Evolutionary conservation across 352 stramenopile species (phyloP), one percentile per base, ranked within the genome.

Genomic region (Pythium vanterpoolii): DNA sequence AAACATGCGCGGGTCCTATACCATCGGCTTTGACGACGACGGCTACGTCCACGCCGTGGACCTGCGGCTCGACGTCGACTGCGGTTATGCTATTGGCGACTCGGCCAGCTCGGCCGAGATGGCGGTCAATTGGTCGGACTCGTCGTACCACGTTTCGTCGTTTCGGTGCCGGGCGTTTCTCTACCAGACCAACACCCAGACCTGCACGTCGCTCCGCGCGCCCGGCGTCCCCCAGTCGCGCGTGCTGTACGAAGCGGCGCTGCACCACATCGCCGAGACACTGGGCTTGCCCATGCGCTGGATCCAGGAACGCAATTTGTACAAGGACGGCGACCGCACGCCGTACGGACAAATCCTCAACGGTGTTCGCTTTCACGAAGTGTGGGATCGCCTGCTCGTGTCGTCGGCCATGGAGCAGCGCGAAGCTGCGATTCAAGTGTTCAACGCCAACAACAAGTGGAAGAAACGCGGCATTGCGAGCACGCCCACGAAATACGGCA

Each of bases 401-500:
- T 67, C 64, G 13, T 68, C 75, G 13, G 24, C 65, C 13, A 57
- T 78, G 7, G 47, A 69, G 14, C 53, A 68, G 44, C 62, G 69
- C 24, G 52, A 72, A 16, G 59, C 77, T 10, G 56, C 56, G 33
- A 62, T 72, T 24, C 30, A 50, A 8, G 38, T 64, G n/a, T 86
- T 77, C 40, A 86, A 86, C 54, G 56, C 47, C 33, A 68, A 69
- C 44, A 81, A 79, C 62, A 63, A 69, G 36, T 86, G 73, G 73
- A 73, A 74, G 38, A 86, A 86, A 36, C 51, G 67, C 3, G 76
- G 76, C 14, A 61, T 95, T 39, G 64, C 74, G 23, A 62, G 91
- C 28, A 77, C 81, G 33, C 86, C 89, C 16, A 91, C 87, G 5
- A 89, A 87, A 56, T 88, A 85, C 56, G 64, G 57, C 19, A 83